Base-by-base conservation (phyloP, 192 early-diverging fungal genomes). In the Podila verticillata region DNA sequence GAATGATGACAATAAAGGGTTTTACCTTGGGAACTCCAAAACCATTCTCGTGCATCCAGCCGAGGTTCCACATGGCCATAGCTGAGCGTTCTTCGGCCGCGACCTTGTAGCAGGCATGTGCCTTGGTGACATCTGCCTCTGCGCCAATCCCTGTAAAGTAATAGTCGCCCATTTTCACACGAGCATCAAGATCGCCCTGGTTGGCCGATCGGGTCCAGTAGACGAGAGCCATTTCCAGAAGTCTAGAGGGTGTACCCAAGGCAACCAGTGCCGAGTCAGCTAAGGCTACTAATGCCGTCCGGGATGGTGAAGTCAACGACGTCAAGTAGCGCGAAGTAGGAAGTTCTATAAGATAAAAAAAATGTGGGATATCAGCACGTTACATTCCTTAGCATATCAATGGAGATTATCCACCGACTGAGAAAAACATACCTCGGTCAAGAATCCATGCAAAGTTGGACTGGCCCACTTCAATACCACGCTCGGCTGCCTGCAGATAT, bases 191-290 rank as follows among this genome's bases (percentile, higher is more conserved):
- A 85, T 96, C 95, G 47, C 92, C 90, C 66, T 97, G 96, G 70
- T 96, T 98, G 9, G 96, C 96, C 0, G 98, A 95, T 10, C 98
- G 90, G 47, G 93, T 96, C 96, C 96, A 99, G 71, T 96, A 92
- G 20, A 91, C 89, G 39, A 97, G 78, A 4, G 96, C 95, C 39
- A 92, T 84, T 65, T 90, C 86, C 47, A 78, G 61, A 7, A 78
- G 49, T 56, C 63, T 65, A 79, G 86, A 62, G 71, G 79, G 68
- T 81, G 63, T 61, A 19, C 63, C 75, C 54, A 78, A 29, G 22
- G 63, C 66, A 5, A 61, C 64, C 15, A 78, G 63, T 20, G 75
- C 57, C 9, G 75, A 70, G 7, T 78, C 68, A 13, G 68, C 22
- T 30, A 78, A 70, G 8, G 75, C 75, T 4, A 20, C 47, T 12